Conservation (phyloP, 2,329 filamentous ascomycete genomes). For the Sporothrix brasiliensis region DNA sequence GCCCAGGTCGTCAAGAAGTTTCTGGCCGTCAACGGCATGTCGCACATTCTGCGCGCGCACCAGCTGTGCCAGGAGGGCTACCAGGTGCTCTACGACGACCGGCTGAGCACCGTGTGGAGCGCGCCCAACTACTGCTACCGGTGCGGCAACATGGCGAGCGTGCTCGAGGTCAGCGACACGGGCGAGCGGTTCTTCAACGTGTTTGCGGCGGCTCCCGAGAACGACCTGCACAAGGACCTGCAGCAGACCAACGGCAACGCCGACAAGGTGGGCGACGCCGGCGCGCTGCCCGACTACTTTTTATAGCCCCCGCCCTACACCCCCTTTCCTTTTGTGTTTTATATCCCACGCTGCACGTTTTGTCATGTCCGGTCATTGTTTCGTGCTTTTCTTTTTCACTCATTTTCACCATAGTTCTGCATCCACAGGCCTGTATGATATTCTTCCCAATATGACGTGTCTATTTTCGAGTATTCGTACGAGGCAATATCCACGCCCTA, state of each 20-base stretch:
- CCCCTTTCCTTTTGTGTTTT: not conserved
- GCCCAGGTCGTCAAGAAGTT: constrained; percentile 99
- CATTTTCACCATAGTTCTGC: not conserved
- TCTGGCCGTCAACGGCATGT: constrained; percentile 95
- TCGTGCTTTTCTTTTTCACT: not conserved
- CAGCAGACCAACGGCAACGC: constrained; percentile 54
- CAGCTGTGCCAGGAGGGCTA: constrained; percentile 98
- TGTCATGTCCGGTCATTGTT: not conserved
- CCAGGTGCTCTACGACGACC: constrained; percentile 94
- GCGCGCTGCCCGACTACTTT: constrained; percentile 70
- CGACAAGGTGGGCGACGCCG: constrained; percentile 69
- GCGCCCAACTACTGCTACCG: constrained; percentile 95
- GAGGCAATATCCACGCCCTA: too few relatives aligned
- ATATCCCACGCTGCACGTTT: constrained; percentile 5
- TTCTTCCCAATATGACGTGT: constrained; percentile 18
- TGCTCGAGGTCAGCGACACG: constrained; percentile 90
- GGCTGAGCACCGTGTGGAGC: constrained; percentile 95
- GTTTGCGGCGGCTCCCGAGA: constrained; percentile 94
- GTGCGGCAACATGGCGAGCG: constrained; percentile 96
- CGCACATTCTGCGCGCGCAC: constrained; percentile 95
- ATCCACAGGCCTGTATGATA: constrained; percentile 22
- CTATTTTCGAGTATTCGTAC: not conserved
- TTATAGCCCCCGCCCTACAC: constrained; percentile 50
- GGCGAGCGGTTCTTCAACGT: constrained; percentile 97
- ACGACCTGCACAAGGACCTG: constrained; percentile 85